Conservation (phyloP, 768 basidiomycete species). For the Termitomyces sp. region DNA sequence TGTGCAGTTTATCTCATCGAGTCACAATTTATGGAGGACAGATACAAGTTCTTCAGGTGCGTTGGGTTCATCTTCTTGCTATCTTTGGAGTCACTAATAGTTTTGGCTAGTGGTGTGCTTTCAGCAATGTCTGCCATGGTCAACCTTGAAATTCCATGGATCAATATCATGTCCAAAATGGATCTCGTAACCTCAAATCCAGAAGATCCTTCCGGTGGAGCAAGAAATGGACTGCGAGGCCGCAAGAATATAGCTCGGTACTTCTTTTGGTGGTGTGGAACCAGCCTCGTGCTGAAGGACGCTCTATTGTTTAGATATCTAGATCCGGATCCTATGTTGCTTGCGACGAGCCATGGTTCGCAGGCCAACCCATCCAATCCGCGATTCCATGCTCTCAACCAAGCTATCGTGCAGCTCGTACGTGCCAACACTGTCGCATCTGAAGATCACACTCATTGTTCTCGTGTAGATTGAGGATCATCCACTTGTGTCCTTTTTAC, state of each 20-base stretch:
- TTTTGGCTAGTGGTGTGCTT: conserved; percentile 71
- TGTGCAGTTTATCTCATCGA: conserved; percentile 93
- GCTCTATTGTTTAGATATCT: conserved; percentile 60
- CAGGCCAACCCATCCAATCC: conserved; percentile 60
- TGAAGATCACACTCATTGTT: conserved; percentile 4
- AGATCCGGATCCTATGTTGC: conserved; percentile 90
- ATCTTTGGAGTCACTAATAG: not conserved
- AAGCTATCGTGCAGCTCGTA: conserved; percentile 93
- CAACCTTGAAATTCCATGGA: conserved; percentile 93
- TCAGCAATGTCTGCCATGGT: conserved; percentile 99
- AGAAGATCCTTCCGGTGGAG: conserved; percentile 57
- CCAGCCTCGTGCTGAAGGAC: not conserved
- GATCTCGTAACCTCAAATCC: conserved; percentile 77
- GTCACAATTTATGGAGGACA: conserved; percentile 99
- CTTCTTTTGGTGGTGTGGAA: conserved; percentile 14
- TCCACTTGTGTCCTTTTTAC: conserved; percentile 94
- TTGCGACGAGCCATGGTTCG: conserved; percentile 61
- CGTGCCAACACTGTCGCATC: conserved; percentile 22
- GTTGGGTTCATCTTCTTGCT: conserved; percentile 3
- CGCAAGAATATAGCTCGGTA: conserved; percentile 84
- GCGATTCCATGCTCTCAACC: conserved; percentile 90
- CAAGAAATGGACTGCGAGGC: conserved; percentile 69
- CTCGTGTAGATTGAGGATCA: conserved; percentile 89
- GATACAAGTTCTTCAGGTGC: conserved; percentile 95
- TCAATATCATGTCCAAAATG: conserved; percentile 99